These are phyloP conservation scores for Crithidia acanthocephali DNA, from an alignment of 208 protist genomes.

Conservation along the genomic window DNA sequence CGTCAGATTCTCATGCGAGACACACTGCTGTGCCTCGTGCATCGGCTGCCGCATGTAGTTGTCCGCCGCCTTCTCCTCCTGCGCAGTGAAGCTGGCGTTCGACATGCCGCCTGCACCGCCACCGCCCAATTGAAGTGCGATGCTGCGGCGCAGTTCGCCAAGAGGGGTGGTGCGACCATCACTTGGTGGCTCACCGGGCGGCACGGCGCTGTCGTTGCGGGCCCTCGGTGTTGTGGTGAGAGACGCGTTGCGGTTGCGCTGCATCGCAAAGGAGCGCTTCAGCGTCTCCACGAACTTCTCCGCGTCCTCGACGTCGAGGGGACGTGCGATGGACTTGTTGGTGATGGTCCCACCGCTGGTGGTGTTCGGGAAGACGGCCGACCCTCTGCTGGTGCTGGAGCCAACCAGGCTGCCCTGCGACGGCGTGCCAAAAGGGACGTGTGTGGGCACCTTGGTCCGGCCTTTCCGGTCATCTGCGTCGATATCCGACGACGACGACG, in stretches of 20 bases:
- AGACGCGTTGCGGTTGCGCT: slow-evolving; percentile 7
- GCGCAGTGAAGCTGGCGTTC: not conserved
- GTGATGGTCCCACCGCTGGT: no score
- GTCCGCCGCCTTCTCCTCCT: slow-evolving; percentile 16
- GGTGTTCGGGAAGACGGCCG: not conserved
- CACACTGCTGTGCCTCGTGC: slow-evolving; percentile 24
- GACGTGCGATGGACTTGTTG: slow-evolving; percentile 10
- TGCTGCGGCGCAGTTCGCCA: not conserved
- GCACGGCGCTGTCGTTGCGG: not conserved
- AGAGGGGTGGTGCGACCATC: not conserved
- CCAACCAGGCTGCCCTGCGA: slow-evolving; percentile 6
- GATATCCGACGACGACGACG: not conserved
- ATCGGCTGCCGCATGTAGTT: slow-evolving; percentile 25
- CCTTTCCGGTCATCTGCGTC: not conserved
- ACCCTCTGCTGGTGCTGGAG: not conserved
- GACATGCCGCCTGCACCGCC: not conserved
- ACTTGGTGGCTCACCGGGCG: not conserved
- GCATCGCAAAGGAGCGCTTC: slow-evolving; percentile 24
- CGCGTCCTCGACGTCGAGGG: slow-evolving; percentile 7
- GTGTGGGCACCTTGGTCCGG: not conserved
- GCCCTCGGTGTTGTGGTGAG: not conserved
- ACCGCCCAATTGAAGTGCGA: not conserved
- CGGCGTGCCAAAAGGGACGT: slow-evolving; percentile 13
- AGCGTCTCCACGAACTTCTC: slow-evolving; percentile 29
- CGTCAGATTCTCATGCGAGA: slow-evolving; percentile 24